Percentiles rank a stretch among this genome's conserved stretches.
Conservation (phyloP, 148 eudicot species). For the Amaranthus hypochondriacus region DNA sequence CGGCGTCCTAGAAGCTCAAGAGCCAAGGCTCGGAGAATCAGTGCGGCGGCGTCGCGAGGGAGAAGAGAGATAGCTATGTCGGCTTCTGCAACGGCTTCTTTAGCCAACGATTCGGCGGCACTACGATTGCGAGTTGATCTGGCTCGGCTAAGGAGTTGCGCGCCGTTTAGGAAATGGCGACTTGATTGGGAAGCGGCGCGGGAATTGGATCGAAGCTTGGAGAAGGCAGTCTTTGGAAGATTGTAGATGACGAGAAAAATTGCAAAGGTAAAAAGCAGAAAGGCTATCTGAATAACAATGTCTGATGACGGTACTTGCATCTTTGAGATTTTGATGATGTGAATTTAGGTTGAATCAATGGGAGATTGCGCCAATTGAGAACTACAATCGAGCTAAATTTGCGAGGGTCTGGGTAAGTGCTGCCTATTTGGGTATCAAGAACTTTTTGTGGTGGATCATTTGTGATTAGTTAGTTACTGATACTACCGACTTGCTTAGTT, state of each 20-base stretch:
- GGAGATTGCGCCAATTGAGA: not conserved
- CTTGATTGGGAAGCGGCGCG: conserved; percentile 48
- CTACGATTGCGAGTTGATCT: conserved; percentile 41
- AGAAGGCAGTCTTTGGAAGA: conserved; percentile 47
- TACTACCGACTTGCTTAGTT: too few relatives aligned
- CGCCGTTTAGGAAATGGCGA: conserved; percentile 74
- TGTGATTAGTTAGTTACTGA: too few relatives aligned
- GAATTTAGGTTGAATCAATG: not conserved
- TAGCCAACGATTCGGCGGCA: conserved; percentile 52
- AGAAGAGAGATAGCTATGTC: conserved; percentile 54
- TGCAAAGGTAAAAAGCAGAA: conserved; percentile 42
- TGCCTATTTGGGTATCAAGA: too few relatives aligned
- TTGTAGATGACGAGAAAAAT: conserved; percentile 53
- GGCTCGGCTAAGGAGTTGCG: conserved; percentile 69
- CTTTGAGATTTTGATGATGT: not conserved
- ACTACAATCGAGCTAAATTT: too few relatives aligned
- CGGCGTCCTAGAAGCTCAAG: conserved; percentile 48
- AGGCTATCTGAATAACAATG: conserved; percentile 33
- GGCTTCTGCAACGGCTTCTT: conserved; percentile 54
- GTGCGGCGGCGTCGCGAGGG: conserved; percentile 62
- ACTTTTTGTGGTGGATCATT: too few relatives aligned
- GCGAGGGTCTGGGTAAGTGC: too few relatives aligned
- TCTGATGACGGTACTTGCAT: conserved; percentile 20
- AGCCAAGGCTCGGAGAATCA: conserved; percentile 64
- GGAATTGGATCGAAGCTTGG: conserved; percentile 57